A percentile compares a stretch with the other conserved stretches of the same genome.
phyloP scores from a whole-genome alignment of 2,329 filamentous ascomycete genomes.

The Elsinoe australis region DNA sequence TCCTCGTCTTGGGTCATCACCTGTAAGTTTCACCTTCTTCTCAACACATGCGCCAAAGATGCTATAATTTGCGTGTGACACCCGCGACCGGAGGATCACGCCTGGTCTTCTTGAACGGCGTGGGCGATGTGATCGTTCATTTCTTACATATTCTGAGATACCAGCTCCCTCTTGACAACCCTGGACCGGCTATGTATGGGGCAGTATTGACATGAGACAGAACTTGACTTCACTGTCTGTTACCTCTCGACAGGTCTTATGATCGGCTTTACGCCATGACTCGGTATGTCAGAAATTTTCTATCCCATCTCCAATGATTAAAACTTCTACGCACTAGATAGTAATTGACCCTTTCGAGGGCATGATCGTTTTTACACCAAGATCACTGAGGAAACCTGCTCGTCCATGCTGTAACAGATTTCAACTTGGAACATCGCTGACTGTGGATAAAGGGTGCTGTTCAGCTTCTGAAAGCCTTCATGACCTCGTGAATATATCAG shows the following conservation, averaged over 20 bases:
- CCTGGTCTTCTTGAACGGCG: conserved; percentile 76
- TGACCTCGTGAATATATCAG: too few relatives aligned
- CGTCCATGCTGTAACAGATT: not conserved
- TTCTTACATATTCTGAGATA: conserved; percentile 96
- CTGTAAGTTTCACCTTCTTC: conserved; percentile 13
- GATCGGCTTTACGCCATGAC: not conserved
- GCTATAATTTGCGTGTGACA: conserved; percentile 99
- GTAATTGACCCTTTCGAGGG: conserved; percentile 33
- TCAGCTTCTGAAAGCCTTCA: not conserved
- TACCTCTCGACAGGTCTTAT: not conserved
- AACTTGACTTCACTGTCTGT: not conserved
- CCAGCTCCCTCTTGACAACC: not conserved
- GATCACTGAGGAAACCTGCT: conserved; percentile 31
- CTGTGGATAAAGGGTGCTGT: not conserved
- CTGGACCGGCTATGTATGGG: not conserved
- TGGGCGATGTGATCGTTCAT: conserved; percentile 72
- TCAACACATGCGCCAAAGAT: conserved; percentile 58
- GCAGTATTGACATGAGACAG: not conserved
- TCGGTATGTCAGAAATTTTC: not conserved
- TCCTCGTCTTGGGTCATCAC: not conserved
- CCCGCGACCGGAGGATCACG: conserved; percentile 73
- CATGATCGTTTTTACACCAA: conserved; percentile 35
- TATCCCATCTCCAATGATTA: conserved; percentile 56
- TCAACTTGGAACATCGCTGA: not conserved
- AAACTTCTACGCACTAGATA: conserved; percentile 52